These are phyloP conservation scores for Wickerhamomyces silvicola DNA, from an alignment of 805 yeast species.

Conservation along the genomic window DNA sequence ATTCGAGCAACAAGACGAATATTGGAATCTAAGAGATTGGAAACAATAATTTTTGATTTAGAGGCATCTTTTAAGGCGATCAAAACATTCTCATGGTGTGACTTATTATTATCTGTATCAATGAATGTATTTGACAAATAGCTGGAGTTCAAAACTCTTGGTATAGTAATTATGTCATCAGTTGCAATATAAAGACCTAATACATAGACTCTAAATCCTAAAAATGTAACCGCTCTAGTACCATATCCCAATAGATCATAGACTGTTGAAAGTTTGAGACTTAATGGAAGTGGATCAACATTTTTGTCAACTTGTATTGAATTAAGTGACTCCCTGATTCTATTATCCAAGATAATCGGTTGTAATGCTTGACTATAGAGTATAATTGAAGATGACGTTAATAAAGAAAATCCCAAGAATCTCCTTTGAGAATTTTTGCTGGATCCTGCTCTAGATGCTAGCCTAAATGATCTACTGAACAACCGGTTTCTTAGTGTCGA, in stretches of 20 bases:
- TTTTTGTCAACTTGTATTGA: slow-evolving; percentile 42
- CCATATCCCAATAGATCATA: slow-evolving; percentile 74
- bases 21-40: slow-evolving; percentile 49
- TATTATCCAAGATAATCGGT: slow-evolving; percentile 10
- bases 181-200: slow-evolving; percentile 73
- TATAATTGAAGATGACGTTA: too few relatives aligned
- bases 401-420: too few relatives aligned
- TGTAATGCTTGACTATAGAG: too few relatives aligned
- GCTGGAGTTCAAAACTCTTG: slow-evolving; percentile 36
- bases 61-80: slow-evolving; percentile 44
- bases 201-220: slow-evolving; percentile 80
- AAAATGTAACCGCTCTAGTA: slow-evolving; percentile 73
- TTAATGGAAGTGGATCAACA: slow-evolving; percentile 34
- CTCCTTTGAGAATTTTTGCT: too few relatives aligned
- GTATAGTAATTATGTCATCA: slow-evolving; percentile 41
- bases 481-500: too few relatives aligned
- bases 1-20: slow-evolving; percentile 67
- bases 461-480: too few relatives aligned
- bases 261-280: slow-evolving; percentile 24
- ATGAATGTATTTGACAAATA: slow-evolving; percentile 31
- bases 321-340: slow-evolving; percentile 8
- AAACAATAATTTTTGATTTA: slow-evolving; percentile 46
- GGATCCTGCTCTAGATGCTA: too few relatives aligned
- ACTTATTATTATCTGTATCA: slow-evolving; percentile 24
- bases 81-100: slow-evolving; percentile 35